These are phyloP conservation scores for Boechera retrofracta DNA, from an alignment of 345 rosid species.

Conservation along the genomic window DNA sequence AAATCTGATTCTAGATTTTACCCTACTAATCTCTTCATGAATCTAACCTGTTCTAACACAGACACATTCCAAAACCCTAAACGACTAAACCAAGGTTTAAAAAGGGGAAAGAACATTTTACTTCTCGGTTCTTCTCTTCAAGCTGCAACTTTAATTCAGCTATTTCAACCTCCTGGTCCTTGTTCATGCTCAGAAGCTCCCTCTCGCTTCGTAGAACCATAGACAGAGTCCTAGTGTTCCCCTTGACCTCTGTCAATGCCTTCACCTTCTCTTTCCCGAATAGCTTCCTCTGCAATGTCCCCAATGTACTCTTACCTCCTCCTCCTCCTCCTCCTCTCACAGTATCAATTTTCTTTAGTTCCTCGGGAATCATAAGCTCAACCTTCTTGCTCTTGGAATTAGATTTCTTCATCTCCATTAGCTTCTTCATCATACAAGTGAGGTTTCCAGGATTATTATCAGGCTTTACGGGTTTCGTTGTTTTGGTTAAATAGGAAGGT, in stretches of 20 bases:
- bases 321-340: slow-evolving; percentile 48
- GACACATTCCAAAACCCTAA: slow-evolving; percentile 13
- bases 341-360: slow-evolving; percentile 66
- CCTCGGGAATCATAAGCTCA: slow-evolving; percentile 69
- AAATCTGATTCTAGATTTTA: background rate
- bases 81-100: background rate
- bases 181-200: slow-evolving; percentile 75
- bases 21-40: background rate
- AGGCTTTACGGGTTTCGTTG: slow-evolving; percentile 20
- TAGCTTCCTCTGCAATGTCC: slow-evolving; percentile 78
- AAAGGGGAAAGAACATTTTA: slow-evolving; percentile 23
- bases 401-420: slow-evolving; percentile 65
- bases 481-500: slow-evolving; percentile 46
- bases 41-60: background rate
- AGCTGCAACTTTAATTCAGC: slow-evolving; percentile 60
- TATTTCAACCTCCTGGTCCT: slow-evolving; percentile 71
- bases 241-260: slow-evolving; percentile 76
- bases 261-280: slow-evolving; percentile 73
- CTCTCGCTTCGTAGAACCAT: slow-evolving; percentile 93
- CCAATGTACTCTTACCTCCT: slow-evolving; percentile 36
- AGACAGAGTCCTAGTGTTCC: slow-evolving; percentile 78
- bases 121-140: slow-evolving; percentile 73
- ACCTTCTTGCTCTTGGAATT: slow-evolving; percentile 49
- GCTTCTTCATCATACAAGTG: slow-evolving; percentile 68
- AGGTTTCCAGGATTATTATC: slow-evolving; percentile 53